A percentile compares a stretch with the other conserved stretches of the same genome.
phyloP scores from a whole-genome alignment of 768 basidiomycete genomes.

The Dictyophora rubrovolvata region DNA sequence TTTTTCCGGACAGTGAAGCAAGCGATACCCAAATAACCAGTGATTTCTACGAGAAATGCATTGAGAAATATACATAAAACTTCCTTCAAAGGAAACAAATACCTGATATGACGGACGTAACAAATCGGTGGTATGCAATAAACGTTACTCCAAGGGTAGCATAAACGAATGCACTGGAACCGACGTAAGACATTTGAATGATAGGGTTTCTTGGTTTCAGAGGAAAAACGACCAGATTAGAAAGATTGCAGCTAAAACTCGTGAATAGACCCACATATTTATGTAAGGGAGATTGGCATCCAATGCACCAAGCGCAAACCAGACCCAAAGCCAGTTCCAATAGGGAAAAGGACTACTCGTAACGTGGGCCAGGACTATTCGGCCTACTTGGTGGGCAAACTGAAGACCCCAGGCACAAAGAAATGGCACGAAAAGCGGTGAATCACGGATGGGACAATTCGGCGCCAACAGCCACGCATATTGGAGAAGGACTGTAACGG shows the following conservation, averaged over 20 bases:
- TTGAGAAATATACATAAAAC: not conserved
- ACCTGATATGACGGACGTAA: constrained; percentile 58
- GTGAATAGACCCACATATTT: constrained; percentile 39
- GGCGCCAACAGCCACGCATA: constrained; percentile 75
- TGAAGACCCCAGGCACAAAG: constrained; percentile 88
- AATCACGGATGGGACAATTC: constrained; percentile 61
- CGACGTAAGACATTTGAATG: constrained; percentile 56
- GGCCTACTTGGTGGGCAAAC: constrained; percentile 82
- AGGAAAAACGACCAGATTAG: not conserved
- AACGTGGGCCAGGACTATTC: constrained; percentile 90
- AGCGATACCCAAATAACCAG: constrained; percentile 85
- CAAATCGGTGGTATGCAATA: constrained; percentile 66
- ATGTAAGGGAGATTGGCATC: constrained; percentile 75
- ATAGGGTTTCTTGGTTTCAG: constrained; percentile 42
- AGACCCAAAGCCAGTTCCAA: constrained; percentile 83
- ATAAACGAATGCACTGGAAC: constrained; percentile 63
- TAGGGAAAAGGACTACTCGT: constrained; percentile 75
- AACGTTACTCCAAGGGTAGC: constrained; percentile 60
- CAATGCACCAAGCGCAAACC: constrained; percentile 63
- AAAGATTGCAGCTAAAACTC: not conserved
- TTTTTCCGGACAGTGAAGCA: constrained; percentile 89
- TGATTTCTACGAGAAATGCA: constrained; percentile 51
- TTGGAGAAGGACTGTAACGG: constrained; percentile 58
- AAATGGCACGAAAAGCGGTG: constrained; percentile 76
- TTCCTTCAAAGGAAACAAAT: not conserved